These are phyloP conservation scores for Diplodia intermedia DNA, from an alignment of 2,329 filamentous ascomycete genomes.

Conservation along the genomic window DNA sequence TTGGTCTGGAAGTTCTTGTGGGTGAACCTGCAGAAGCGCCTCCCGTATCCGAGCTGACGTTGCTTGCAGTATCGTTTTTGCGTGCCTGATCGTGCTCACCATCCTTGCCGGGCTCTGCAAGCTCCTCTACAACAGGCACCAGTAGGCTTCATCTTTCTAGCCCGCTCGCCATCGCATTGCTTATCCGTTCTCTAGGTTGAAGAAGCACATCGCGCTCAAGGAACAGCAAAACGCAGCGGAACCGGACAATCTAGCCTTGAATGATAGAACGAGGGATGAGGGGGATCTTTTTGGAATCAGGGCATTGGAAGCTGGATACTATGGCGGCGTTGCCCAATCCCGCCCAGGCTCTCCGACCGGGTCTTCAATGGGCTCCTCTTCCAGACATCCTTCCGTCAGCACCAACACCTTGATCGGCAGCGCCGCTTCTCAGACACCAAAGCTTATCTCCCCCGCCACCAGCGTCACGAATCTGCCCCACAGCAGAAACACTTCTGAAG, in stretches of 20 bases:
- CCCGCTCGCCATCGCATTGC: not conserved
- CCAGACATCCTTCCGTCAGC: slow-evolving; percentile 40
- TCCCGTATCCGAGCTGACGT: slow-evolving; percentile 31
- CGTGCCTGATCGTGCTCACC: slow-evolving; percentile 41
- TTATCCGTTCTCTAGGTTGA: slow-evolving; percentile 38
- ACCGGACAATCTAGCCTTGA: slow-evolving; percentile 46
- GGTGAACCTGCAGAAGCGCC: slow-evolving; percentile 27
- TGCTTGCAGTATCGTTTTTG: slow-evolving; percentile 45
- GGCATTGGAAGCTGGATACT: slow-evolving; percentile 53
- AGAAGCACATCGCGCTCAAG: slow-evolving; percentile 39
- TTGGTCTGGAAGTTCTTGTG: slow-evolving; percentile 50
- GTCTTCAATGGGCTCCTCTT: slow-evolving; percentile 37
- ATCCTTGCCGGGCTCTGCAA: slow-evolving; percentile 46
- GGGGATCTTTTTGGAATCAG: slow-evolving; percentile 50
- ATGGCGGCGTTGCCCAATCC: slow-evolving; percentile 49
- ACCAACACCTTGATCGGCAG: slow-evolving; percentile 47
- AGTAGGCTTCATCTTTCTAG: slow-evolving; percentile 37
- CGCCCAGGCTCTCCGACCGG: slow-evolving; percentile 47
- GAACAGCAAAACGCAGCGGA: slow-evolving; percentile 41
- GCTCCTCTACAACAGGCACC: slow-evolving; percentile 45
- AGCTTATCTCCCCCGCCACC: slow-evolving; percentile 42
- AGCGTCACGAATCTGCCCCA: slow-evolving; percentile 45
- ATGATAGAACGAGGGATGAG: slow-evolving; percentile 48
- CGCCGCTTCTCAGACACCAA: slow-evolving; percentile 43
- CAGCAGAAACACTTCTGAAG: slow-evolving; percentile 33